Evolutionary conservation across 805 yeast genomes (phyloP), one percentile per base, ranked within the genome.

Genomic region (Brettanomyces naardenensis): DNA sequence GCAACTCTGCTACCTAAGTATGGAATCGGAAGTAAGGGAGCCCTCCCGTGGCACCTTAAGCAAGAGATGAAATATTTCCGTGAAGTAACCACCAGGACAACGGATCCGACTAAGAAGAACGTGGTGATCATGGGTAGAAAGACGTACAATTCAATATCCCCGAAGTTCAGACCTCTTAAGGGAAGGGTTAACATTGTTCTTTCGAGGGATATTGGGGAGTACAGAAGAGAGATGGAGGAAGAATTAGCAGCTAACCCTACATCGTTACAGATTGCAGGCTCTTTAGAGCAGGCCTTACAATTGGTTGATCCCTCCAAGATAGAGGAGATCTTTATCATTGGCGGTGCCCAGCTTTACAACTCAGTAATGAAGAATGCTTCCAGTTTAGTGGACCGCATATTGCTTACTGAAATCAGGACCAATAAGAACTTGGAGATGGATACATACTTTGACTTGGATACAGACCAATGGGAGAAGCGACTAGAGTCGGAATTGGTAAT

Each of bases 51-150:
- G 98, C 68, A 80, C 34, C 66, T 92, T 21, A 69, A 76, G 39
- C 69, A 79, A 36, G 98, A 92, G 56, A 85, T 92, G 82, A 75
- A 77, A 53, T 92, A 78, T 54, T 92, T 92, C 65, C 71, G 74
- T 44, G 73, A 75, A 41, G 80, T 86, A 13, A 92, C 98, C 0
- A 60, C 78, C 3, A 55, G 54, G 3, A 58, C 62, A 18, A 32
- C 33, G 5, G 54, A 51, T 19, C 55, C 61, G n/a, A 41, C 41
- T 1, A 62, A 59, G 43, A 52, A 46, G 28, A 86, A 87, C 54
- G 94, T 85, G 0, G 97, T 92, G 11, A 69, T 92, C 3, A 92
- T 92, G 98, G 98, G 98, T 11, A 71, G 97, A 42, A 83, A 79
- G 53, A 90, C 97, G 2, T 92, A 97, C 95, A 92, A 88, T 23